Conservation (phyloP, 257 asterid genomes). For the Fraxinus excelsior region DNA sequence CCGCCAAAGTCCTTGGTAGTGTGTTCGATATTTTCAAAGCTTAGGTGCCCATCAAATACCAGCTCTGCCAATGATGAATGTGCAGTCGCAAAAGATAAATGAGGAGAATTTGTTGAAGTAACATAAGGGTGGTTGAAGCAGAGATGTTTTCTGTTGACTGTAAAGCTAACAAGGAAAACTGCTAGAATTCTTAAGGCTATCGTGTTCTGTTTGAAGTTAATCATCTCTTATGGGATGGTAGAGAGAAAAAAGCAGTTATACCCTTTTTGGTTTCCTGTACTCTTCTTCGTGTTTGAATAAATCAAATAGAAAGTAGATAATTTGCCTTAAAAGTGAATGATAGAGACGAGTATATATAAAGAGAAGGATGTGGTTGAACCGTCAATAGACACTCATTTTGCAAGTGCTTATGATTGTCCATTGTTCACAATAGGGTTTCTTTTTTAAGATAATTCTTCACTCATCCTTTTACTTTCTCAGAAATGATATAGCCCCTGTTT, state of each 20-base stretch:
- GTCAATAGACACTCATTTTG: background rate
- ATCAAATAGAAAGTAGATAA: conserved; percentile 24
- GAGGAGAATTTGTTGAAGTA: conserved; percentile 32
- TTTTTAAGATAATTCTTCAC: conserved; percentile 12
- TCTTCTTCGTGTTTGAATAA: conserved; percentile 13
- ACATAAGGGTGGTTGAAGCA: conserved; percentile 41
- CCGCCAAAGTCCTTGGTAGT: conserved; percentile 84
- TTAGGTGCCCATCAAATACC: conserved; percentile 55
- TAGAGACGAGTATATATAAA: conserved; percentile 44
- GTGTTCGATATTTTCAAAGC: conserved; percentile 43
- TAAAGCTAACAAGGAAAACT: conserved; percentile 44
- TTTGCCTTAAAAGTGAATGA: conserved; percentile 26
- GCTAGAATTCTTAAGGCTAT: conserved; percentile 42
- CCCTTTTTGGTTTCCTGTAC: conserved; percentile 16
- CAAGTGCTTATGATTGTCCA: conserved; percentile 3
- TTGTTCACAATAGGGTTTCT: background rate
- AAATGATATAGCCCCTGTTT: conserved; percentile 1
- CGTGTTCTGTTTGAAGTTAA: conserved; percentile 40
- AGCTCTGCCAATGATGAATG: conserved; percentile 43
- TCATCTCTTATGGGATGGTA: conserved; percentile 26
- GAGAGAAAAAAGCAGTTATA: conserved; percentile 1
- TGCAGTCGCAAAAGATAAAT: conserved; percentile 24
- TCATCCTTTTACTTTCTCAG: conserved; percentile 16
- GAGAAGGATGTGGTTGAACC: conserved; percentile 20
- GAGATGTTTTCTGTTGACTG: conserved; percentile 43